These are phyloP conservation scores for Paraphoma chrysanthemicola DNA, from an alignment of 2,329 filamentous ascomycete genomes.

Conservation along the genomic window DNA sequence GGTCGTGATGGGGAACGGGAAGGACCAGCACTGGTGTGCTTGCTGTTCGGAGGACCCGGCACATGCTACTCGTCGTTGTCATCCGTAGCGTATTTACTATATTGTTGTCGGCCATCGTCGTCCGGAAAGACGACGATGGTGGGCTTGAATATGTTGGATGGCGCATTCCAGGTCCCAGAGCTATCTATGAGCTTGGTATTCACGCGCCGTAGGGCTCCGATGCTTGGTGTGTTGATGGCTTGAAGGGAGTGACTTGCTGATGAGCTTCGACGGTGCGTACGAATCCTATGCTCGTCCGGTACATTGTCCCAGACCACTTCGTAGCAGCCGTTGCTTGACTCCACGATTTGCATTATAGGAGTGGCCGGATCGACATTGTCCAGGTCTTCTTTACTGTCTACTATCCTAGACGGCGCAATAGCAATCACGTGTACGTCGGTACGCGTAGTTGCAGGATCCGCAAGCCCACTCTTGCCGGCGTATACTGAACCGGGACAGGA, in stretches of 20 bases:
- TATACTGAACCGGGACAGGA: conserved; percentile 16
- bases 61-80: conserved; percentile 29
- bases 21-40: conserved; percentile 25
- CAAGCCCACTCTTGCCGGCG: conserved; percentile 27
- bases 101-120: conserved; percentile 17
- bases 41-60: conserved; percentile 39
- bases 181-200: conserved; percentile 42
- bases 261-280: conserved; percentile 19
- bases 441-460: conserved; percentile 37
- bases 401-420: conserved; percentile 25
- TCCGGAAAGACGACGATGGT: conserved; percentile 38
- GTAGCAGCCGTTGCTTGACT: conserved; percentile 35
- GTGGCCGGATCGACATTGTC: conserved; percentile 26
- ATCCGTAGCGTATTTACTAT: conserved; percentile 19
- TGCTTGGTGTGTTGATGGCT: conserved; percentile 13
- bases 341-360: conserved; percentile 42
- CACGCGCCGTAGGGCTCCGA: conserved; percentile 35
- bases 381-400: conserved; percentile 2
- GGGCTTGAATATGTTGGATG: conserved; percentile 25
- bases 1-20: conserved; percentile 30
- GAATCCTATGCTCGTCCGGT: conserved; percentile 13
- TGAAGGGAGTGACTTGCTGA: conserved; percentile 27
- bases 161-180: conserved; percentile 28
- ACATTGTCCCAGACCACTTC: conserved; percentile 43
- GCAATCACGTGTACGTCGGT: conserved; percentile 46